Base-by-base conservation (phyloP, 2,329 filamentous ascomycete genomes). In the Pseudogymnoascus sp. region DNA sequence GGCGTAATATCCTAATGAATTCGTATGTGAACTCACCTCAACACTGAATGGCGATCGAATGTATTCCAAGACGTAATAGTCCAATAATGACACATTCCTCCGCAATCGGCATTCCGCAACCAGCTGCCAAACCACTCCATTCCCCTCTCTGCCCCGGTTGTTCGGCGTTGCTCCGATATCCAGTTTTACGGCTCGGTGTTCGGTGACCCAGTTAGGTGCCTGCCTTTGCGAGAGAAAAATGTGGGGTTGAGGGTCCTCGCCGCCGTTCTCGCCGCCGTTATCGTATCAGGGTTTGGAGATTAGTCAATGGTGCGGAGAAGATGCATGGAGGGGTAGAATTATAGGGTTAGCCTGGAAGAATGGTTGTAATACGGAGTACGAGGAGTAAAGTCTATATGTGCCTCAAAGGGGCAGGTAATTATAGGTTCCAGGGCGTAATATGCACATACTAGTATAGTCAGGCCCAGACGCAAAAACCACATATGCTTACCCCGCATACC, bases 21-120 rank as follows among this genome's bases (percentile, higher is more conserved):
- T 3, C 8, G 16, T 31, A 29, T 11, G 47, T 54, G 26, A 54
- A 54, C 14, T 31, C 26, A 3, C 11, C 4, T 2, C 3, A 34
- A 2, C 12, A 12, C 6, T 1, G 21, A 29, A 51, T n/a, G 10
- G 45, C 1, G 18, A n/a, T n/a, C n/a, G 14, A 12, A 31, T 54
- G 14, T 18, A 31, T 54, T 18, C 26, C 14, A 16, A 18, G n/a
- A 31, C 26, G 47, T 54, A 31, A 16, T 31, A 51, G 47, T 23
- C 11, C n/a, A 31, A 11, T 54, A 31, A 18, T 54, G 47, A 54
- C 47, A 54, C 47, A 54, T 31, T 31, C 61, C 47, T 64, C 63
- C 68, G 69, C 47, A 29, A 67, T 67, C 70, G 69, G 68, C 64
- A 62, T 29, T 26, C 60, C 62, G 64, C 47, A 45, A 47, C 31